Evolutionary conservation across 371 early-diverging fungal genomes (phyloP).

Genomic region (Quaeritorhiza haematococci): DNA sequence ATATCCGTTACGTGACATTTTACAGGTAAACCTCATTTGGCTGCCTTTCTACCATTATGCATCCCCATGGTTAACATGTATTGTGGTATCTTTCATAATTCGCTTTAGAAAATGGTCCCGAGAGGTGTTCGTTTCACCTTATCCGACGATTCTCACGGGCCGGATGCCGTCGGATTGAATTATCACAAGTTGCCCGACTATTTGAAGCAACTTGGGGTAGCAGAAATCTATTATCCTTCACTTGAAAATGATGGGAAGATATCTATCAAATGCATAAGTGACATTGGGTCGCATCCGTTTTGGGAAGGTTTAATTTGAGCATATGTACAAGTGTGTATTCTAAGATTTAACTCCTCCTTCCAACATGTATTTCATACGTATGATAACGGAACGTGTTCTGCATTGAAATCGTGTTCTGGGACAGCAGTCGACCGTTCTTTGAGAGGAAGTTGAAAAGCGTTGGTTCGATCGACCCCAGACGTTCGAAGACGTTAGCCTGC

Average conservation of each 20-base stretch:
- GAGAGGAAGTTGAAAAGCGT: no score
- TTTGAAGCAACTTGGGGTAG: slow-evolving; percentile 44
- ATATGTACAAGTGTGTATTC: no score
- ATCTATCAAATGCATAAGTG: no score
- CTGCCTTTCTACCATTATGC: background rate
- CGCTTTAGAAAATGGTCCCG: slow-evolving; percentile 50
- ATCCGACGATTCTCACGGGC: slow-evolving; percentile 91
- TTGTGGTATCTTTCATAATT: background rate
- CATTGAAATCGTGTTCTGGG: no score
- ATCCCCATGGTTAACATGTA: background rate
- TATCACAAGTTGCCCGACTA: slow-evolving; percentile 60
- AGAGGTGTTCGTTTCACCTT: slow-evolving; percentile 73
- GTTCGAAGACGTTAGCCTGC: no score
- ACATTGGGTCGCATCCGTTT: no score
- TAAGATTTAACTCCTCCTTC: no score
- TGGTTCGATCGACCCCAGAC: no score
- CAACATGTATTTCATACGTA: no score
- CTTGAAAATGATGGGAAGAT: slow-evolving; percentile 12
- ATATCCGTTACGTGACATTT: slow-evolving; percentile 78
- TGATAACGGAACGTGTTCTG: no score
- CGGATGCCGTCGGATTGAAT: slow-evolving; percentile 76
- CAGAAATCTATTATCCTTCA: slow-evolving; percentile 41
- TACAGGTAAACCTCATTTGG: slow-evolving; percentile 44
- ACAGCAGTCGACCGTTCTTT: no score
- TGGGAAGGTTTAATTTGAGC: no score